Evolutionary conservation across 2,329 filamentous ascomycete genomes (phyloP).

Genomic region (Xylaria arbuscula): DNA sequence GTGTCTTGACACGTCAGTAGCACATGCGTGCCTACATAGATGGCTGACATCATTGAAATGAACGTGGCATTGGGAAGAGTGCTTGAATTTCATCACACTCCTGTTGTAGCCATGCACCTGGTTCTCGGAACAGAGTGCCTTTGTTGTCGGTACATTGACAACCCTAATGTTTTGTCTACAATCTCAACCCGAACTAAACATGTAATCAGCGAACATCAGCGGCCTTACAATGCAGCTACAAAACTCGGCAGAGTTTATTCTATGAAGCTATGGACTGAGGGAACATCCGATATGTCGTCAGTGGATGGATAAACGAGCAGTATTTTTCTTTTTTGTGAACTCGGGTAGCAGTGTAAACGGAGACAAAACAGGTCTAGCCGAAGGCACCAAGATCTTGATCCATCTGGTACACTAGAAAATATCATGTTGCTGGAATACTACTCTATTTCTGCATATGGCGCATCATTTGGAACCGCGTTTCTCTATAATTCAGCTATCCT

Average conservation of each 20-base stretch:
- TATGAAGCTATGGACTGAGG: conserved; percentile 1
- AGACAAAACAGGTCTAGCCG: neutral
- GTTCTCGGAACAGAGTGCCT: conserved; percentile 28
- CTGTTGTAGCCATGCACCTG: neutral
- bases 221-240: neutral
- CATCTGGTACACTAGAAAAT: neutral
- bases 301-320: neutral
- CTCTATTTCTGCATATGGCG: conserved; percentile 7
- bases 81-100: neutral
- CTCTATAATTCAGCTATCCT: neutral
- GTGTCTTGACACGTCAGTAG: conserved; percentile 20
- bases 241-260: neutral
- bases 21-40: conserved; percentile 7
- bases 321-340: conserved; percentile 8
- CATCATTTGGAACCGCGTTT: neutral
- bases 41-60: conserved; percentile 1
- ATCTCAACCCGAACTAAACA: conserved; percentile 1
- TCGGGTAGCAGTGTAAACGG: neutral
- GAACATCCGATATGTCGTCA: conserved; percentile 3
- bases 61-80: neutral
- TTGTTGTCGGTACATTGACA: conserved; percentile 7
- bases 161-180: neutral
- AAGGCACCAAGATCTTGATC: conserved; percentile 1
- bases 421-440: conserved; percentile 13
- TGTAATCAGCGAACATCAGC: neutral